These are phyloP conservation scores for Collybiopsis luxurians DNA, from an alignment of 768 basidiomycete species.

Conservation along the genomic window DNA sequence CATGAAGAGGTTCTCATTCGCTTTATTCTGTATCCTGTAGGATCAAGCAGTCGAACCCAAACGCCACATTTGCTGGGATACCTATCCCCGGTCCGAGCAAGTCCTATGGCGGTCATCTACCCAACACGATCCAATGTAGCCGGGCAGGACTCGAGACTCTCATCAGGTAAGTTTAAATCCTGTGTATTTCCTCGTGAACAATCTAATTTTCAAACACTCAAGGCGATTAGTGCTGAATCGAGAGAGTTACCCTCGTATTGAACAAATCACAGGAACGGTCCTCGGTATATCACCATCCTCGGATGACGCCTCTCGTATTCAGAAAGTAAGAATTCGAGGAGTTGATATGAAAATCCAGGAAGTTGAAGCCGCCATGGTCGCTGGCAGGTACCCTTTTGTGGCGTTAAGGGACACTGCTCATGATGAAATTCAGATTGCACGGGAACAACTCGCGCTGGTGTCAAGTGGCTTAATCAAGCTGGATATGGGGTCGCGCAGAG, in stretches of 20 bases:
- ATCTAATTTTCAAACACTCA: background rate
- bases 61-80: background rate
- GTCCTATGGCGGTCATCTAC: slow-evolving; percentile 5
- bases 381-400: slow-evolving; percentile 13
- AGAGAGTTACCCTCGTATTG: slow-evolving; percentile 16
- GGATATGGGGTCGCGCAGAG: slow-evolving; percentile 13
- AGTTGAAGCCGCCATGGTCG: slow-evolving; percentile 16
- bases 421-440: slow-evolving; percentile 26
- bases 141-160: slow-evolving; percentile 27
- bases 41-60: slow-evolving; percentile 14
- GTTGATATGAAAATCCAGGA: slow-evolving; percentile 9
- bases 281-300: slow-evolving; percentile 17
- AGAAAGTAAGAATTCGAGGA: slow-evolving; percentile 15
- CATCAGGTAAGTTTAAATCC: slow-evolving; percentile 13
- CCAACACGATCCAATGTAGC: slow-evolving; percentile 17
- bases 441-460: slow-evolving; percentile 19
- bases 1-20: slow-evolving; percentile 13
- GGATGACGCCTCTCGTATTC: slow-evolving; percentile 10
- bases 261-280: slow-evolving; percentile 19
- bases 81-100: too few relatives aligned
- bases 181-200: background rate
- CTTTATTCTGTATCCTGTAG: slow-evolving; percentile 13
- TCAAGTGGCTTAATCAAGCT: slow-evolving; percentile 21
- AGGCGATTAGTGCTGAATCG: slow-evolving; percentile 21
- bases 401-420: background rate